Evolutionary conservation across 225 moss, liverwort and hornwort species (phyloP), one percentile per base, ranked within the genome.

Genomic region (Physcomitrellopsis africana): DNA sequence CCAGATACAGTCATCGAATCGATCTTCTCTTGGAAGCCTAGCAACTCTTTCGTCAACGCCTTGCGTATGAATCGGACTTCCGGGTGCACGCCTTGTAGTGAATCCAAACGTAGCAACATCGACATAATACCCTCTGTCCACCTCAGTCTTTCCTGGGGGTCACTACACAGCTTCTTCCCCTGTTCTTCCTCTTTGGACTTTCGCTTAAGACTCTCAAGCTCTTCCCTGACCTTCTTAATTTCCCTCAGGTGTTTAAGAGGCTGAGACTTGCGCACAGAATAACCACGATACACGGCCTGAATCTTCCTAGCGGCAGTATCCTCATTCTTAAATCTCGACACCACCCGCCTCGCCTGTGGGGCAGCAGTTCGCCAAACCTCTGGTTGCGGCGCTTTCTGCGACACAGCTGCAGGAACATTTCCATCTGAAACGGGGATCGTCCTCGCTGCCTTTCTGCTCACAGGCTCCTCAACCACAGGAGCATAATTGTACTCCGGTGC

Each of bases 21-120:
- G 19, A 86, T 65, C 12, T 3, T 64, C 70, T 84, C 81, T 49
- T 89, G 83, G 15, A 86, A 76, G 8, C 22, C 29, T 16, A 86
- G 68, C 20, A 81, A 49, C 60, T 86, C 83, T 69, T 69, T 83
- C 22, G 86, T 73, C 67, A 86, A 24, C 27, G 59, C 79, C 71
- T 84, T 89, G 17, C 89, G 76, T 51, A 78, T 44, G 6, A 75
- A 12, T 5, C 77, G 70, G 15, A 89, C 80, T 14, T 74, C 75
- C 13, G 84, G 78, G 24, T 78, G 82, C 77, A 82, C 77, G 43
- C 82, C 80, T 67, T 89, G 86, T 70, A 89, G 55, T 14, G 80
- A 60, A 63, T 89, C 86, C 68, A 89, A 72, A 58, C 75, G 64
- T 1, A 86, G 71, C 66, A 89, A 69, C 69, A 86, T 60, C 29